These are phyloP conservation scores for Tricholoma bakamatsutake DNA, from an alignment of 768 basidiomycete species.

Conservation along the genomic window DNA sequence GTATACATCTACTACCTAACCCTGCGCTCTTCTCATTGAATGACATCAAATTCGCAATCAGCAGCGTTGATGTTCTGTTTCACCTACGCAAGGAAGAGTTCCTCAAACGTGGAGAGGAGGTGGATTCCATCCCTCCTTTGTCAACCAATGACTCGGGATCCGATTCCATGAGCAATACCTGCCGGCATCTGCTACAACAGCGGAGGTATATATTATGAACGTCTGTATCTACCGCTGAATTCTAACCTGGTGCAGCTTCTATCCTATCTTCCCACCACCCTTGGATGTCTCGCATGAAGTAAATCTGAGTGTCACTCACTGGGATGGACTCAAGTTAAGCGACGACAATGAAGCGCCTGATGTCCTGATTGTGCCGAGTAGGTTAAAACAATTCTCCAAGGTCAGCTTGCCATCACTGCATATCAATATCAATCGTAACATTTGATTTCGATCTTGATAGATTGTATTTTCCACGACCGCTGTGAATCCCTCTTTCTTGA, in stretches of 20 bases:
- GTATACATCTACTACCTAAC: slow-evolving; percentile 78
- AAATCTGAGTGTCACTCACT: slow-evolving; percentile 87
- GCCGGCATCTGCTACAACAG: slow-evolving; percentile 80
- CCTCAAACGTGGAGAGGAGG: slow-evolving; percentile 59
- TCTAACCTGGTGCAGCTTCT: slow-evolving; percentile 58
- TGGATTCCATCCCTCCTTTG: slow-evolving; percentile 37
- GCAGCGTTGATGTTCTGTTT: slow-evolving; percentile 85
- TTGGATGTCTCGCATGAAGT: slow-evolving; percentile 69
- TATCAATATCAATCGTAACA: background rate
- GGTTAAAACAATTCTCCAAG: slow-evolving; percentile 87
- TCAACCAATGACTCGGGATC: slow-evolving; percentile 38
- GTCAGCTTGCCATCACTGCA: slow-evolving; percentile 32
- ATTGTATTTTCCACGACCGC: slow-evolving; percentile 68
- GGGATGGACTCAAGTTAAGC: slow-evolving; percentile 34
- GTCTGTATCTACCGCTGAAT: background rate
- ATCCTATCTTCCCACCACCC: slow-evolving; percentile 90
- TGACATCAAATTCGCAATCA: slow-evolving; percentile 69
- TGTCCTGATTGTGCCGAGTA: slow-evolving; percentile 82
- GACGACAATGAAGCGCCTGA: slow-evolving; percentile 59
- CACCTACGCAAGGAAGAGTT: slow-evolving; percentile 85
- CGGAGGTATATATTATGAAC: slow-evolving; percentile 49
- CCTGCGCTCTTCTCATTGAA: slow-evolving; percentile 85
- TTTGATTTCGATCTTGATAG: slow-evolving; percentile 31
- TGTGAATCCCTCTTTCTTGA: slow-evolving; percentile 83
- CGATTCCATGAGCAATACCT: slow-evolving; percentile 78